Base-by-base conservation (phyloP, 1,284 basidiomycete species). In the Lentinula novae-zelandiae region DNA sequence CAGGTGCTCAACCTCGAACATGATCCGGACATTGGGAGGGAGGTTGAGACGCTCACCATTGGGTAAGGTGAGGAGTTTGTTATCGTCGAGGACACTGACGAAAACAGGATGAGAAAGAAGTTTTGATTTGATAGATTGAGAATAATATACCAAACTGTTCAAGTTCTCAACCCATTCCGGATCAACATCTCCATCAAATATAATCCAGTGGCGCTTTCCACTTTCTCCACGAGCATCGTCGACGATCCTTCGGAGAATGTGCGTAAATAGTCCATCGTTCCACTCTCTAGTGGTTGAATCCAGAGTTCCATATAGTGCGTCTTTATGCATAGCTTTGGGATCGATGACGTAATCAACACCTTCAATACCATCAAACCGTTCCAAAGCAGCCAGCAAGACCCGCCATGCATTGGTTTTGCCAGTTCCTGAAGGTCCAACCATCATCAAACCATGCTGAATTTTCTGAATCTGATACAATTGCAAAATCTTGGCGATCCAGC, bases 81-180 rank as follows among this genome's bases (percentile, higher is more conserved):
- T 99, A 76, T 99, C 97, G 69, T 99, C 98, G 57, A 99, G 82
- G 10, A 99, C 95, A 85, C 95, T 98, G 66, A 17, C 65, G 48
- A 54, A 44, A 6, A 22, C 27, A 51, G 57, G 53, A 57, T 33
- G 33, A 27, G 57, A 20, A 27, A 51, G n/a, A 3, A 36, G 36
- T 31, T 8, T 17, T 13, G 8, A 7, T 10, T 36, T 51, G 12
- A 50, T 33, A 36, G 6, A 34, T n/a, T 27, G 10, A n/a, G 6
- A n/a, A 12, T 60, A 34, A 42, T 27, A 27, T 27, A 76, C 83
- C 40, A 53, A 92, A 95, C 94, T 97, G 78, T 99, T 99, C 76
- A 99, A 78, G 73, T 99, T 99, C 77, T 99, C 98, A 6, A 99
- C 97, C 98, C 97, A 99, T 76, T 99, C 97, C 0, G 97, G 97